phyloP scores from a whole-genome alignment of 441 rosid genomes.

The Populus hybrid region DNA sequence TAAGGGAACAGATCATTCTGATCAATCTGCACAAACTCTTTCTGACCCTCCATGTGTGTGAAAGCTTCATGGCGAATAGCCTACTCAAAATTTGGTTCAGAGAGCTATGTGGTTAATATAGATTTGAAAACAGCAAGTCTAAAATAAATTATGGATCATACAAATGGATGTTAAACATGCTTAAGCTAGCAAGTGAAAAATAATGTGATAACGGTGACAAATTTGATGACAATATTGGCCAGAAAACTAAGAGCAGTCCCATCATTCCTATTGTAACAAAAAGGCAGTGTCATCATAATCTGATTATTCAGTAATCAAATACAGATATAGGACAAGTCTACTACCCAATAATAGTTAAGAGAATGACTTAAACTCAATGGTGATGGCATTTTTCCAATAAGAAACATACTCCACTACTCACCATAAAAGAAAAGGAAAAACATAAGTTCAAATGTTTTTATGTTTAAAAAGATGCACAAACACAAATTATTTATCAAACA shows the following conservation, averaged over 20 bases:
- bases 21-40: conserved; percentile 96
- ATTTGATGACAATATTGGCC: neutral
- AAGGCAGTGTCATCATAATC: neutral
- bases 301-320: neutral
- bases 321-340: neutral
- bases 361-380: neutral
- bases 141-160: neutral
- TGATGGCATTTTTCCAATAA: neutral
- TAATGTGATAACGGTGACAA: neutral
- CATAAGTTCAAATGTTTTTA: neutral
- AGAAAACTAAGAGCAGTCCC: neutral
- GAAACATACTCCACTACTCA: neutral
- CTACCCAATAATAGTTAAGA: neutral
- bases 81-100: conserved; percentile 35
- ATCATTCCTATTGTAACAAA: neutral
- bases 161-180: neutral
- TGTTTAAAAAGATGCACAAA: neutral
- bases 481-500: neutral
- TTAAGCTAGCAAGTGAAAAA: neutral
- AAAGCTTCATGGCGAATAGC: conserved; percentile 99
- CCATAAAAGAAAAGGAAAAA: neutral
- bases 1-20: conserved; percentile 86
- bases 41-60: conserved; percentile 90
- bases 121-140: neutral
- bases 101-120: conserved; percentile 3